Conservation (phyloP, 2,329 filamentous ascomycete genomes). For the Alternaria alternata region DNA sequence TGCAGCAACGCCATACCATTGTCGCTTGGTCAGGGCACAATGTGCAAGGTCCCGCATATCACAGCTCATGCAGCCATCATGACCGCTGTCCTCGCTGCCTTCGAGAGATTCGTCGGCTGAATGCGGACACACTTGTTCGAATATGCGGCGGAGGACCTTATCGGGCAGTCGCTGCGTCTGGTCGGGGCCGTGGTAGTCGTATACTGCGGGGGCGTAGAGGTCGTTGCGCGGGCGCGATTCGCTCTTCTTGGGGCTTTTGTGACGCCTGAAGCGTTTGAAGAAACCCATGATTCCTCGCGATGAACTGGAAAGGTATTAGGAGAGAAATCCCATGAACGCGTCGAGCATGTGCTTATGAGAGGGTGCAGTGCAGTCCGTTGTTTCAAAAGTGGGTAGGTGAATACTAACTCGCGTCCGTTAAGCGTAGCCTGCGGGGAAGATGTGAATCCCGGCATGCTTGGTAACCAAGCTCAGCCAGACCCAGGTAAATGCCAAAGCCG, state of each 20-base stretch:
- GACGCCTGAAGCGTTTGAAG: slow-evolving; percentile 59
- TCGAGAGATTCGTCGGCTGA: slow-evolving; percentile 74
- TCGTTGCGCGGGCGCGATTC: slow-evolving; percentile 42
- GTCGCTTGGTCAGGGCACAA: slow-evolving; percentile 75
- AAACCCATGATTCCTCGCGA: slow-evolving; percentile 57
- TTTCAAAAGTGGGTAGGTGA: slow-evolving; percentile 21
- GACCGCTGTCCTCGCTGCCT: slow-evolving; percentile 79
- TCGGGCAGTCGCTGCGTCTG: slow-evolving; percentile 65
- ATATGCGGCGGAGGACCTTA: slow-evolving; percentile 77
- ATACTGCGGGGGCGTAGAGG: slow-evolving; percentile 35
- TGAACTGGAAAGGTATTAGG: slow-evolving; percentile 31
- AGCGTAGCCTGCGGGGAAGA: slow-evolving; percentile 38
- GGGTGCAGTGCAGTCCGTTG: slow-evolving; percentile 21
- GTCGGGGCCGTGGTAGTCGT: slow-evolving; percentile 52
- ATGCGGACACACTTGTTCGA: slow-evolving; percentile 85
- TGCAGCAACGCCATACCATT: slow-evolving; percentile 71
- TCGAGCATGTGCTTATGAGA: slow-evolving; percentile 25
- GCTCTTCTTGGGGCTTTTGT: slow-evolving; percentile 53
- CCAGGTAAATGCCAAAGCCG: slow-evolving; percentile 10
- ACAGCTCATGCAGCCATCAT: slow-evolving; percentile 90
- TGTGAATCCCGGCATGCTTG: slow-evolving; percentile 27
- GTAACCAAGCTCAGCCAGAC: slow-evolving; percentile 16
- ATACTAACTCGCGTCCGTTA: slow-evolving; percentile 35
- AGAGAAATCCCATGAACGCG: slow-evolving; percentile 18
- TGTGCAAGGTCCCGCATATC: slow-evolving; percentile 87